Base-by-base conservation (phyloP, 306 rosid species). In the Purshia tridentata region DNA sequence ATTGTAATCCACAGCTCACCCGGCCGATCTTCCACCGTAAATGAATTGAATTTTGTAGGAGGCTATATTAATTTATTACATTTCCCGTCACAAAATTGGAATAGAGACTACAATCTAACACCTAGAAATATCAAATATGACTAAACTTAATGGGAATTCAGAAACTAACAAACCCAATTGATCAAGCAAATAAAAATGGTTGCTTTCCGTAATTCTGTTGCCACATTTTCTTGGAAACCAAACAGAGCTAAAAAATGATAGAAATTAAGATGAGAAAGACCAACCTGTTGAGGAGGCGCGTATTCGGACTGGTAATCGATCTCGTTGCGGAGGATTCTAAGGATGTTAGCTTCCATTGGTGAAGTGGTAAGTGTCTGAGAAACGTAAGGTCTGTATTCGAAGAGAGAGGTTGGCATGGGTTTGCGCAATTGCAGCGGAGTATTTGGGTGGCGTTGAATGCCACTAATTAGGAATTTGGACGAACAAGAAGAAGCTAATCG, bases 211-310 rank as follows among this genome's bases (percentile, higher is more conserved):
- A 11, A 42, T 53, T 8, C 35, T 19, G 6, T 7, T 51, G 10
- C 20, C 7, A 60, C 39, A 81, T 20, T 81, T 58, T 52, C 68
- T 19, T 2, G 41, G 42, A 4, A 16, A 61, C 46, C 56, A 75
- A 75, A 75, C 63, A 53, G 45, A 60, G 39, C 11, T 6, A 39
- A 29, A 18, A 0, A 9, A 1, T 12, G 63, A 6, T 1, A 37
- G 39, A 44, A 49, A 58, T 13, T 6, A 23, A 18, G 65, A 13
- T 48, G 76, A 65, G 57, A 56, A 8, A 12, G 16, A 73, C 50
- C 54, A 85, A 91, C 98, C 97, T 89, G 88, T 6, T 84, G 76
- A 3, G 90, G 90, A 74, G 93, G 96, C 50, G 93, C 91, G 69
- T 77, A 86, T 7, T 84, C 86, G 46, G 55, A 71, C 45, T 82